Base-by-base conservation (phyloP, 768 basidiomycete species). In the Mycena vitilis region DNA sequence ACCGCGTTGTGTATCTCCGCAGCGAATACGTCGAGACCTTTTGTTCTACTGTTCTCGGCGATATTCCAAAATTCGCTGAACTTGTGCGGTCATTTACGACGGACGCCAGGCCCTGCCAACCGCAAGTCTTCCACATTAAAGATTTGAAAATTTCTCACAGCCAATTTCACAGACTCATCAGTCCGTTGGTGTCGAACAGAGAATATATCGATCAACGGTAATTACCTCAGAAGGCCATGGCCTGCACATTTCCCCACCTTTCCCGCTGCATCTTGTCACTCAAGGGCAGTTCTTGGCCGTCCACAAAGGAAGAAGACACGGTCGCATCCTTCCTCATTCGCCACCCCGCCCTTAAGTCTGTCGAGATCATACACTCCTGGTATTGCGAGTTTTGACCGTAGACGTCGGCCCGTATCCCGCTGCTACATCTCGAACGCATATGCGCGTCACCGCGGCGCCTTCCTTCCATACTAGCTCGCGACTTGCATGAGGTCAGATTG, bases 211-310 rank as follows among this genome's bases (percentile, higher is more conserved):
- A 20, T 56, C n/a, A 12, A 56, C 23, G 11, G n/a, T 12, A 4
- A 5, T 38, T 11, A n/a, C 20, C 22, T 56, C 3, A 30, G 30
- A 11, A 7, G 8, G n/a, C 20, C 1, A 12, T 56, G 22, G 13
- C 37, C 22, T 18, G n/a, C 7, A 56, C 54, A 12, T 56, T 56
- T 40, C 54, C 54, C 54, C 38, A 23, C 22, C 54, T 56, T 15
- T n/a, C 40, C n/a, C 11, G 38, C 54, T 56, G 37, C 22, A 40
- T 34, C 1, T 15, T 56, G 6, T 40, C 37, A 23, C 2, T 16
- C 44, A 18, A 18, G 18, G 18, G 7, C 12, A 15, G 34, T 20
- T 8, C 1, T 20, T 53, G 52, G 52, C 36, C 34, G 9, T 53
- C 52, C 5, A 6, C 16, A 0, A 8, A 53, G 34, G 34, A 36